phyloP scores from a whole-genome alignment of 306 rosid genomes.

The Oxytropis ochrocephala region DNA sequence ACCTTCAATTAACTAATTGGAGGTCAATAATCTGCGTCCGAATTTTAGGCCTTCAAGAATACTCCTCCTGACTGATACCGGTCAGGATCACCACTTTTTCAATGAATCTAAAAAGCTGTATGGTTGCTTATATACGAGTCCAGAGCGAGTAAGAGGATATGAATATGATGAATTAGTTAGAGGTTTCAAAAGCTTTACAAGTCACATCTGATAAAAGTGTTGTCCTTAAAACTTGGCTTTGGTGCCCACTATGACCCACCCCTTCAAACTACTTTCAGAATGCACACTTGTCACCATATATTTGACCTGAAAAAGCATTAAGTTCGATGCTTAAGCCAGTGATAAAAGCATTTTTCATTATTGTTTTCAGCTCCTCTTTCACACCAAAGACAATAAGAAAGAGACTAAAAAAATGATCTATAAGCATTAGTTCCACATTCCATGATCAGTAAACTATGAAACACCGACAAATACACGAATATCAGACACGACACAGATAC shows the following conservation, averaged over 20 bases:
- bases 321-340: slow-evolving; percentile 32
- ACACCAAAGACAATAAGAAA: slow-evolving; percentile 15
- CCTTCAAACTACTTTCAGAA: slow-evolving; percentile 23
- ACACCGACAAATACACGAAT: too few relatives aligned
- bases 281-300: slow-evolving; percentile 33
- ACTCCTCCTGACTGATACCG: too few relatives aligned
- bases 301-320: slow-evolving; percentile 50
- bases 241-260: neutral
- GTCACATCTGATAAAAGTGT: slow-evolving; percentile 30
- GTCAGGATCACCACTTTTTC: too few relatives aligned
- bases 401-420: neutral
- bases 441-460: neutral
- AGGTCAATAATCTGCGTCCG: too few relatives aligned
- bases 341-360: slow-evolving; percentile 42
- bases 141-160: neutral
- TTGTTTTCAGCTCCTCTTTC: slow-evolving; percentile 30
- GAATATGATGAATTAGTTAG: slow-evolving; percentile 6
- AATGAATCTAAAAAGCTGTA: too few relatives aligned
- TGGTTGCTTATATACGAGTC: too few relatives aligned
- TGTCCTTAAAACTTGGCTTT: slow-evolving; percentile 15
- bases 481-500: too few relatives aligned
- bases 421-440: slow-evolving; percentile 7
- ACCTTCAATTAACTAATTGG: too few relatives aligned
- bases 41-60: too few relatives aligned
- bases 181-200: slow-evolving; percentile 18